phyloP scores from a whole-genome alignment of 2,329 filamentous ascomycete genomes.

The Alternaria incomplexa region DNA sequence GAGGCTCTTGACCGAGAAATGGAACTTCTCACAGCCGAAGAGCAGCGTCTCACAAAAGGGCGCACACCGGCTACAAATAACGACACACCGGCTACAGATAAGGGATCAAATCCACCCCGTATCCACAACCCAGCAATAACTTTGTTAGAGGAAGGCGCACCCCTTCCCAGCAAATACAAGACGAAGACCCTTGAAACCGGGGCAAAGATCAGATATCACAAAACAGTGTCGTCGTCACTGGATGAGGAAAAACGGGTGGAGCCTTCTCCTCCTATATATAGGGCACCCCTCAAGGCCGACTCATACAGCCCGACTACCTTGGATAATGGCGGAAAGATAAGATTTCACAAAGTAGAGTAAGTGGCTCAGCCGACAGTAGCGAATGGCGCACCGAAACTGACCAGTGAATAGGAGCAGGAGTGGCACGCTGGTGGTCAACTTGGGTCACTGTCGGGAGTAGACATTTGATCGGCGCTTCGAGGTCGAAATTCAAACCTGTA shows the following conservation, averaged over 20 bases:
- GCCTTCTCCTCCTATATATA: background rate
- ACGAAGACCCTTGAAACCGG: background rate
- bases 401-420: background rate
- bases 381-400: background rate
- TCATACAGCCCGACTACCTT: background rate
- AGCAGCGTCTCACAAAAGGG: slow-evolving; percentile 1
- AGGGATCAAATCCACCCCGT: background rate
- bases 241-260: background rate
- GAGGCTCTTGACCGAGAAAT: slow-evolving; percentile 22
- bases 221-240: background rate
- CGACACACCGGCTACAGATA: background rate
- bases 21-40: slow-evolving; percentile 18
- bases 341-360: background rate
- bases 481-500: background rate
- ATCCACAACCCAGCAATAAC: background rate
- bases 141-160: background rate
- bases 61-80: background rate
- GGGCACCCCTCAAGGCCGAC: background rate
- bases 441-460: background rate
- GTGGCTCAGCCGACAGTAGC: background rate
- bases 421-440: background rate
- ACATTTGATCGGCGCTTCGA: background rate
- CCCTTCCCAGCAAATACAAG: background rate
- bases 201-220: background rate
- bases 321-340: background rate